Base-by-base conservation (phyloP, 139 green algal species). In the Coccomyxa sp. region DNA sequence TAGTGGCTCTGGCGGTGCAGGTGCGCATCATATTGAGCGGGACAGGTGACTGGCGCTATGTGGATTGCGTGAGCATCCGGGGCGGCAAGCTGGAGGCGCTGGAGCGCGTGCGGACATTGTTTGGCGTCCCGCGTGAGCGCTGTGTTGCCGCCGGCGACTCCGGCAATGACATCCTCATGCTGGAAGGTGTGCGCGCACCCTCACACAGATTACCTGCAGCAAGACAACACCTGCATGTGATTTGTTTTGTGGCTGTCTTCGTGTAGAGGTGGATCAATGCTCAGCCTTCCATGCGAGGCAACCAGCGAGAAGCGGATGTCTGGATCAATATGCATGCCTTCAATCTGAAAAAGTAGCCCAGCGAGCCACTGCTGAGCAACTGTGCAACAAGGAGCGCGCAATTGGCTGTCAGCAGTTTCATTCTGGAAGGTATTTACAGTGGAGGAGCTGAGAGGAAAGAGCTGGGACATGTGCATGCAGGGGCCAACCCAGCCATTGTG, bases 141-240 rank as follows among this genome's bases (percentile, higher is more conserved):
- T 97, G 93, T 15, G 89, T 98, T 67, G 94, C 95, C n/a, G 96
- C 93, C 57, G 95, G 95, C 0, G 95, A 98, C 90, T 93, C 83
- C 25, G 95, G 94, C 58, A 98, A 98, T 85, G 95, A 98, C 87
- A 95, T 96, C 63, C 87, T 97, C 66, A 98, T 98, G 95, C 90
- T 98, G 51, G 89, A 89, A 63, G 94, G 94, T 90, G 77, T 16
- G 85, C 31, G 4, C 71, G 28, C 71, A 30, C 66, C 38, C 38
- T 51, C 38, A 11, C 38, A 51, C 38, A 51, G 38, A 51, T 51
- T 11, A 7, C 38, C 38, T 51, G 38, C 38, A 7, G 38, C 38
- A 51, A 51, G 38, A 51, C 38, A 51, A 7, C 3, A 51, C 38
- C 38, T 51, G 38, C 38, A 51, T 51, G 38, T 51, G 38, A 51